A percentile compares a stretch with the other conserved stretches of the same genome.
Evolutionary conservation across 768 basidiomycete genomes (phyloP).

Genomic region (Russula brevipes): DNA sequence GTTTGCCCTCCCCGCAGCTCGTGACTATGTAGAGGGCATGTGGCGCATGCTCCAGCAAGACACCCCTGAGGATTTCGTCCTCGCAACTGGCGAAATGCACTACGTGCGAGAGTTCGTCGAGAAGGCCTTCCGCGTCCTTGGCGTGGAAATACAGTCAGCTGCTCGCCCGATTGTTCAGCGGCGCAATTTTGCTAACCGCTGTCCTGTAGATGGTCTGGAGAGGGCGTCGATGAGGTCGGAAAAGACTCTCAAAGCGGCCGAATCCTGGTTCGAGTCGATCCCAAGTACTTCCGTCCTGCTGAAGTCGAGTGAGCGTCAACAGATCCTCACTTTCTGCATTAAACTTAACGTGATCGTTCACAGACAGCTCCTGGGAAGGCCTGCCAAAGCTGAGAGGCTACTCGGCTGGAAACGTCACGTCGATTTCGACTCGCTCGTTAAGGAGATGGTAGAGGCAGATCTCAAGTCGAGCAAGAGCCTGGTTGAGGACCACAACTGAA

Average conservation of each 20-base stretch:
- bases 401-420: constrained; percentile 91
- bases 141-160: constrained; percentile 58
- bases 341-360: neutral
- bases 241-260: constrained; percentile 63
- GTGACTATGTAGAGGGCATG: constrained; percentile 96
- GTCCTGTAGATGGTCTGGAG: constrained; percentile 63
- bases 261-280: constrained; percentile 78
- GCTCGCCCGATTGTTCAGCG: neutral
- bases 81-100: constrained; percentile 95
- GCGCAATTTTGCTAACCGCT: constrained; percentile 11
- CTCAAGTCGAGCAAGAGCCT: constrained; percentile 66
- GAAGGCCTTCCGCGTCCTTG: constrained; percentile 71
- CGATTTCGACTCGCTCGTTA: constrained; percentile 76
- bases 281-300: constrained; percentile 88
- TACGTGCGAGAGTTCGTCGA: constrained; percentile 90
- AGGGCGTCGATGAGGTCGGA: constrained; percentile 72
- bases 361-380: constrained; percentile 81
- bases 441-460: constrained; percentile 88
- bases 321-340: neutral
- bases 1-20: constrained; percentile 40
- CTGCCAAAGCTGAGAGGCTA: constrained; percentile 80
- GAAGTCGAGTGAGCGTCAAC: constrained; percentile 77
- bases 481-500: constrained; percentile 78
- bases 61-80: constrained; percentile 80
- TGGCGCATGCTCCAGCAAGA: constrained; percentile 94